Evolutionary conservation across 2,329 filamentous ascomycete genomes (phyloP).

Genomic region (Aspergillus vadensis): DNA sequence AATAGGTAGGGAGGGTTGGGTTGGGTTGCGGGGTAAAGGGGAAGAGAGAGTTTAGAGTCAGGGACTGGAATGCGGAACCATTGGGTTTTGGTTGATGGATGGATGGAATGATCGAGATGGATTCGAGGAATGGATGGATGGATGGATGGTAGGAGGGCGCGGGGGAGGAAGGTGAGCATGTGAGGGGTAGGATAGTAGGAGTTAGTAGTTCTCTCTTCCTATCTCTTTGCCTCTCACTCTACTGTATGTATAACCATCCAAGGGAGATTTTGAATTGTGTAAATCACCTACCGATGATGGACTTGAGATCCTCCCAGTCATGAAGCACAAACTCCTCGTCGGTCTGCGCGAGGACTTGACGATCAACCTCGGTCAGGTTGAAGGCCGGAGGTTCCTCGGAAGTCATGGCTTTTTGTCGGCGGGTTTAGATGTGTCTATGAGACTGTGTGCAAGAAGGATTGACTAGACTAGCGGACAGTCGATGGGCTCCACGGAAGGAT

Average conservation of each 20-base stretch:
- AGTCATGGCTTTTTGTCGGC: constrained; percentile 10
- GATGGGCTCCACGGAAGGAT: background rate
- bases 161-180: constrained; percentile 2
- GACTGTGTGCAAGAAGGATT: background rate
- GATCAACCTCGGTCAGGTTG: constrained; percentile 53
- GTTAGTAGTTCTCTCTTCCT: no score
- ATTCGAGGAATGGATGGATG: background rate
- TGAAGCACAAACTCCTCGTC: constrained; percentile 56
- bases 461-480: background rate
- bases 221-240: no score
- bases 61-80: constrained; percentile 1
- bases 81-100: background rate
- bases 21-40: constrained; percentile 15
- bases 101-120: background rate
- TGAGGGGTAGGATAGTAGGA: background rate
- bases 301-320: constrained; percentile 55
- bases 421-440: background rate
- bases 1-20: background rate
- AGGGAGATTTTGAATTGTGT: background rate
- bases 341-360: constrained; percentile 50
- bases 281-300: constrained; percentile 52
- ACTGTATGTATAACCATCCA: no score
- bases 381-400: constrained; percentile 40
- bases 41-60: constrained; percentile 1
- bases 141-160: constrained; percentile 11